Base-by-base conservation (phyloP, 345 rosid genomes). In the Hibiscus mutabilis region DNA sequence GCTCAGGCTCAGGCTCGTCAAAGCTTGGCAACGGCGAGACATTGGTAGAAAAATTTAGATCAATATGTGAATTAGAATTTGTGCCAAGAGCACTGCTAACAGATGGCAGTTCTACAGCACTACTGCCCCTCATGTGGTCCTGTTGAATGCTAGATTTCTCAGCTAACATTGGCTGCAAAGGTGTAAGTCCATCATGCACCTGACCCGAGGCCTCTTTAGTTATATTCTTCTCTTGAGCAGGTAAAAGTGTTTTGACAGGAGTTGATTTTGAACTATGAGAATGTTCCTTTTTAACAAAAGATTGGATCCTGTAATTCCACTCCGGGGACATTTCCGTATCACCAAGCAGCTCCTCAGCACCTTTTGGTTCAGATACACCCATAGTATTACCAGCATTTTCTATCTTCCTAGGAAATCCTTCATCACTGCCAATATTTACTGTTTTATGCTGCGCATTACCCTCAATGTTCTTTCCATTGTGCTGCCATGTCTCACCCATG, bases 301-400 rank as follows among this genome's bases (percentile, higher is more conserved):
- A 42, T 31, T 70, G 74, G 65, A 78, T 78, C 58, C 82, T 73
- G 69, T 77, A 87, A 60, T 91, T 83, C 97, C 98, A 93, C 35
- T 88, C 94, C 47, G 96, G 98, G 73, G 96, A 88, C 96, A 86
- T 91, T 63, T 88, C 91, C 81, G 79, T 84, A 64, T 82, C 88
- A 75, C 79, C 91, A 65, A 84, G 78, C 84, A 86, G 83, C 74
- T 81, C 77, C 69, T 84, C 86, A 31, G 77, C 60, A 59, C 80
- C 70, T 75, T 81, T 86, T 35, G 82, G 57, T 65, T 86, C 91
- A 57, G 83, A 60, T 66, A 69, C 18, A 14, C 59, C 76, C 40
- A 66, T 66, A 31, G 52, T 75, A 61, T 70, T 73, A 71, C 66
- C 72, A 70, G 79, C 55, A 77, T 73, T 69, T 24, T 77, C 76